Percentiles rank a stretch among this genome's conserved stretches.
phyloP scores from a whole-genome alignment of 1,284 basidiomycete species.

The Moesziomyces sp. region DNA sequence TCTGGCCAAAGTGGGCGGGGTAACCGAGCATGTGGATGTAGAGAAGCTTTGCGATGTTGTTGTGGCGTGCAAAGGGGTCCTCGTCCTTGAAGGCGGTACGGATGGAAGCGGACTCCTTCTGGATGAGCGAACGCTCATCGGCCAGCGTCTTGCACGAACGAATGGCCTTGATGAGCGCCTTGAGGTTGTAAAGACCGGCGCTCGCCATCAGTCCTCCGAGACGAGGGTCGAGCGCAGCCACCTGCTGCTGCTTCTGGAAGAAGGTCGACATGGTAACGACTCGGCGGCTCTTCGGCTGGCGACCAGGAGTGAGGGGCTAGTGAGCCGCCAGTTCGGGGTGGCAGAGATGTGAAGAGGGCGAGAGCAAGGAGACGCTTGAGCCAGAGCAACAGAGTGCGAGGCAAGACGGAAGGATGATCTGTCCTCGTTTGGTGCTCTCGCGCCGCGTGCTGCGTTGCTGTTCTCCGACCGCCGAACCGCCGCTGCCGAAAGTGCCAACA shows the following conservation, averaged over 20 bases:
- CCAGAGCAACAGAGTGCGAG: too few relatives aligned
- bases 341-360: neutral
- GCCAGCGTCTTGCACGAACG: constrained; percentile 84
- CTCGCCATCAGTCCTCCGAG: constrained; percentile 66
- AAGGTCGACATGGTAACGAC: constrained; percentile 62
- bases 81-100: constrained; percentile 98
- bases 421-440: too few relatives aligned
- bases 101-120: constrained; percentile 97
- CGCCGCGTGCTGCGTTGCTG: too few relatives aligned
- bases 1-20: constrained; percentile 98
- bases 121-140: constrained; percentile 95
- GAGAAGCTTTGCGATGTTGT: constrained; percentile 97
- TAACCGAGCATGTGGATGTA: constrained; percentile 99
- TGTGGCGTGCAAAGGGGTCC: constrained; percentile 80
- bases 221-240: constrained; percentile 67
- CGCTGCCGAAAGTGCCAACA: too few relatives aligned
- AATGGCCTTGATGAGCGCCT: constrained; percentile 69
- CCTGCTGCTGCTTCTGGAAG: constrained; percentile 67
- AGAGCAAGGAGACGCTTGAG: too few relatives aligned
- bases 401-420: too few relatives aligned
- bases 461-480: too few relatives aligned
- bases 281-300: neutral
- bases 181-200: constrained; percentile 67
- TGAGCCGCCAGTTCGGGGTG: neutral
- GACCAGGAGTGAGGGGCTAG: neutral